Percentiles rank a stretch among this genome's conserved stretches.
phyloP scores from a whole-genome alignment of 2,329 filamentous ascomycete genomes.

The Celoporthe dispersa region DNA sequence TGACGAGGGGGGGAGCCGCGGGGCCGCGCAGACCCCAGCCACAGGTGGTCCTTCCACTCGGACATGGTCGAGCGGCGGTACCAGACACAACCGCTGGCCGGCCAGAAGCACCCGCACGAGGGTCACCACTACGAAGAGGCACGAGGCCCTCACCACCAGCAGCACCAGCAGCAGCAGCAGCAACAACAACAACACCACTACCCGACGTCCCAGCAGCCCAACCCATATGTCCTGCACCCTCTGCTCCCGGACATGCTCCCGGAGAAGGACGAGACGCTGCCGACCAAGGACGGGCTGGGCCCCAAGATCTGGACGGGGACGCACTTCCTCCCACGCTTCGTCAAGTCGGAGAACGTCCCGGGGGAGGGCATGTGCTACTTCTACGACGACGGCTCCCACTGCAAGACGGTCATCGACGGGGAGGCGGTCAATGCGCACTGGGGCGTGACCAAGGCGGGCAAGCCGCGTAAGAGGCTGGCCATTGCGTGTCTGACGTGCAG shows the following conservation, averaged over 20 bases:
- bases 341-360: conserved; percentile 67
- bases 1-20: conserved; percentile 43
- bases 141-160: not conserved
- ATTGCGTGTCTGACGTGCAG: conserved; percentile 93
- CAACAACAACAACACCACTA: conserved; percentile 31
- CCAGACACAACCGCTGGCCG: conserved; percentile 43
- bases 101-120: conserved; percentile 39
- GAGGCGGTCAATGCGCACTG: conserved; percentile 88
- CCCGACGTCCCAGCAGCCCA: conserved; percentile 31
- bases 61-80: conserved; percentile 39
- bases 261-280: conserved; percentile 47
- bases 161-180: conserved; percentile 15
- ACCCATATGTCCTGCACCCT: conserved; percentile 31
- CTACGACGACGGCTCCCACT: conserved; percentile 83
- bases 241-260: conserved; percentile 30
- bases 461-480: conserved; percentile 86
- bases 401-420: conserved; percentile 82
- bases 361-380: conserved; percentile 84
- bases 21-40: conserved; percentile 43
- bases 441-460: conserved; percentile 93
- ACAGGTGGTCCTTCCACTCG: conserved; percentile 45
- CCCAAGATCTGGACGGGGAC: conserved; percentile 73
- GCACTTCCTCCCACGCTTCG: conserved; percentile 69
- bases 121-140: conserved; percentile 22
- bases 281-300: conserved; percentile 63